phyloP scores from a whole-genome alignment of 2,329 filamentous ascomycete species.

The Penicillium sp. region DNA sequence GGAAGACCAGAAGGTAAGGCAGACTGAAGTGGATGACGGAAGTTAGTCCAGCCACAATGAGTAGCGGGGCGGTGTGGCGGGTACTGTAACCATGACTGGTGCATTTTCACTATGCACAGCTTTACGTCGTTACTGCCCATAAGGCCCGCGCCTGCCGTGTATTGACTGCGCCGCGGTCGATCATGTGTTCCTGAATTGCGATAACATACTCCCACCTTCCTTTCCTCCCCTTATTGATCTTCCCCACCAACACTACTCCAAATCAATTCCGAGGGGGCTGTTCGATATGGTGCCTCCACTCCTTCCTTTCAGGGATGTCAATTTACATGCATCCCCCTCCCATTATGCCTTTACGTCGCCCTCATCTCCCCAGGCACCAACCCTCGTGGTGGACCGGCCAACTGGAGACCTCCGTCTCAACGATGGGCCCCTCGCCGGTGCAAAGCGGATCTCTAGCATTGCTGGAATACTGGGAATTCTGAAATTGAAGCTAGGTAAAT shows the following conservation, averaged over 20 bases:
- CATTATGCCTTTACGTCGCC: conserved; percentile 97
- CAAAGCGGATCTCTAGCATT: conserved; percentile 88
- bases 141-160: conserved; percentile 12
- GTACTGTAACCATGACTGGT: conserved; percentile 12
- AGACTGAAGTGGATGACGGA: conserved; percentile 36
- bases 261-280: conserved; percentile 31
- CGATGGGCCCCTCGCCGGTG: conserved; percentile 73
- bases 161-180: conserved; percentile 13
- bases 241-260: conserved; percentile 1
- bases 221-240: conserved; percentile 5
- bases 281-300: conserved; percentile 36
- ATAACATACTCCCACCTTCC: conserved; percentile 7
- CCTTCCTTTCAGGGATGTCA: conserved; percentile 91
- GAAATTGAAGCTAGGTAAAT: conserved; percentile 82
- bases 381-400: conserved; percentile 85
- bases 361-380: conserved; percentile 84
- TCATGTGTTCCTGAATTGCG: conserved; percentile 24
- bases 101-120: neutral
- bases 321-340: conserved; percentile 86
- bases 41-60: conserved; percentile 32
- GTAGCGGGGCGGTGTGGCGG: conserved; percentile 28
- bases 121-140: neutral
- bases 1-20: conserved; percentile 22
- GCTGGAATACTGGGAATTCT: conserved; percentile 93
- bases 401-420: conserved; percentile 86